A percentile compares a stretch with the other conserved stretches of the same genome.
phyloP scores from a whole-genome alignment of 768 basidiomycete genomes.

The Russula brevipes region DNA sequence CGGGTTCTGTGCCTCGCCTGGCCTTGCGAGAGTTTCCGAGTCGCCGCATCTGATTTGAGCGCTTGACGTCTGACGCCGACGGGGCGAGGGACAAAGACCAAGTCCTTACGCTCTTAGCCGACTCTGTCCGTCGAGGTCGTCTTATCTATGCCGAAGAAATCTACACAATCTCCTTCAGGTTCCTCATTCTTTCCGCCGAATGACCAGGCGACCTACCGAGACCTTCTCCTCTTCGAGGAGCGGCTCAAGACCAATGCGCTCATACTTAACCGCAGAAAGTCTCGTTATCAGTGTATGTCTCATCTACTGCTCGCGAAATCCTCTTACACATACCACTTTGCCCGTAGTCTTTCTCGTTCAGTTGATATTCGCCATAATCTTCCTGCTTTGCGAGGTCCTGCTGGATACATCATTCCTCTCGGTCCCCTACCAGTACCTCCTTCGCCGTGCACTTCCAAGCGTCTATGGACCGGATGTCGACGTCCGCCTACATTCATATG shows the following conservation, averaged over 20 bases:
- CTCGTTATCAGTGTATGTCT: slow-evolving; percentile 72
- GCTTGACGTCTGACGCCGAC: neutral
- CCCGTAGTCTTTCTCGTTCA: slow-evolving; percentile 67
- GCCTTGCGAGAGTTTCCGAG: no score
- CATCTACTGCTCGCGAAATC: neutral
- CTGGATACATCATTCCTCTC: slow-evolving; percentile 63
- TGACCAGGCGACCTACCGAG: slow-evolving; percentile 77
- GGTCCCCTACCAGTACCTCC: slow-evolving; percentile 52
- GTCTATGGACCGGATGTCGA: slow-evolving; percentile 39
- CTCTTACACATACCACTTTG: neutral
- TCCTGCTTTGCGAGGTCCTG: slow-evolving; percentile 72
- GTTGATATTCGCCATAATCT: slow-evolving; percentile 58
- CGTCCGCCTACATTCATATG: slow-evolving; percentile 61
- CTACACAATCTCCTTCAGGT: slow-evolving; percentile 30
- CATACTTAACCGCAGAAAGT: slow-evolving; percentile 71
- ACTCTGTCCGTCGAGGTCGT: neutral
- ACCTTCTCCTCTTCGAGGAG: slow-evolving; percentile 91
- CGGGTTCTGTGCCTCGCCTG: no score
- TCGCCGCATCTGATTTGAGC: neutral
- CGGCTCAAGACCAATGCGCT: slow-evolving; percentile 91
- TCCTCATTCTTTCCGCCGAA: slow-evolving; percentile 54
- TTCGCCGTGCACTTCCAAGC: slow-evolving; percentile 49
- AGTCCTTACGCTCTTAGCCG: neutral
- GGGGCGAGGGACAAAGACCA: neutral
- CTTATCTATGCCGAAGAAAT: slow-evolving; percentile 31